Percentiles rank a stretch among this genome's conserved stretches.
These are phyloP conservation scores for Trichophyton benhamiae DNA, from an alignment of 2,329 filamentous ascomycete genomes.

Conservation along the genomic window DNA sequence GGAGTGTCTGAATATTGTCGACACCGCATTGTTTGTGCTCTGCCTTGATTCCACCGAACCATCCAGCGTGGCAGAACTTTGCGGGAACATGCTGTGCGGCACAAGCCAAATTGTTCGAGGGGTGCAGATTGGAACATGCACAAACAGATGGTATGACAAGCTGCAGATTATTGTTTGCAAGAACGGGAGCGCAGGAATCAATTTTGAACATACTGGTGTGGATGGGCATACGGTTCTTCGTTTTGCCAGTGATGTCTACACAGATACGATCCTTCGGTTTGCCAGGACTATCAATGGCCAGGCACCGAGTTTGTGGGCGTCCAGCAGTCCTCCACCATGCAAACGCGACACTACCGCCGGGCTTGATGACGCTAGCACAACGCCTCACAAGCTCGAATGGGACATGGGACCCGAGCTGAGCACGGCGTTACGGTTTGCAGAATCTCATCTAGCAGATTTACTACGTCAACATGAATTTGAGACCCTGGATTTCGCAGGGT, in stretches of 20 bases:
- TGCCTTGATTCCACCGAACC: constrained; percentile 91
- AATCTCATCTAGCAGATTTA: constrained; percentile 83
- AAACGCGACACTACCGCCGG: constrained; percentile 87
- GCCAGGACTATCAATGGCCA: constrained; percentile 90
- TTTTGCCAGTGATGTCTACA: constrained; percentile 93
- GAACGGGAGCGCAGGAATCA: constrained; percentile 96
- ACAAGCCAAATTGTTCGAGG: constrained; percentile 84
- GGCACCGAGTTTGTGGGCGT: constrained; percentile 83
- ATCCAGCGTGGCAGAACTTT: constrained; percentile 65
- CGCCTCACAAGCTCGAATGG: constrained; percentile 93
- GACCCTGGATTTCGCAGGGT: constrained; percentile 75
- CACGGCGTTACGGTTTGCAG: constrained; percentile 85
- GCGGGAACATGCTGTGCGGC: constrained; percentile 96
- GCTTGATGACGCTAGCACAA: constrained; percentile 54
- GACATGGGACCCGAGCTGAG: constrained; percentile 87
- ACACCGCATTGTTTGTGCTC: constrained; percentile 82
- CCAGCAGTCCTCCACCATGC: constrained; percentile 77
- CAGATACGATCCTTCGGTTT: constrained; percentile 92
- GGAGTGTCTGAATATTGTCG: constrained; percentile 88
- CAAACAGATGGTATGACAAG: constrained; percentile 98
- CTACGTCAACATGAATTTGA: constrained; percentile 96
- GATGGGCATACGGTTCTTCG: constrained; percentile 94
- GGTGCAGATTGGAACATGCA: constrained; percentile 93
- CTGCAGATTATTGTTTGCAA: constrained; percentile 98
- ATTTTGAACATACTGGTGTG: constrained; percentile 96